Percentiles rank a stretch among this genome's conserved stretches.
phyloP scores from a whole-genome alignment of 495 filamentous ascomycete species.

The Tuber melanosporum region DNA sequence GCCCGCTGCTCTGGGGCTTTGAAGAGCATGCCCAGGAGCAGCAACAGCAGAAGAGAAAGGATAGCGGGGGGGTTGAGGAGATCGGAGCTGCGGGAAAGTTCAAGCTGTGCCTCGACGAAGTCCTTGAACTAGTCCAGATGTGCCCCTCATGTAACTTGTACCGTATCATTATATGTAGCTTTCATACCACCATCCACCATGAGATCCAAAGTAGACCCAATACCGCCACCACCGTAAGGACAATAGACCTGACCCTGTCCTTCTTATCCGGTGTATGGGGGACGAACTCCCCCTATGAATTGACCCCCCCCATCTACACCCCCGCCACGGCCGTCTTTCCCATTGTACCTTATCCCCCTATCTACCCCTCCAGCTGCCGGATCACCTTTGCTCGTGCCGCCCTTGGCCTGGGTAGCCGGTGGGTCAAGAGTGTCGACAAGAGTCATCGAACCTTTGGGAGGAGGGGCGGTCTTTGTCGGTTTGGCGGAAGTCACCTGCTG shows the following conservation, averaged over 20 bases:
- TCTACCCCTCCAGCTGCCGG: slow-evolving; percentile 53
- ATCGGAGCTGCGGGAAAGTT: no score
- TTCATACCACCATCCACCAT: not conserved
- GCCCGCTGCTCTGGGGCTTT: slow-evolving; percentile 45
- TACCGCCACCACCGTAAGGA: not conserved
- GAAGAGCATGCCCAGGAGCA: slow-evolving; percentile 24
- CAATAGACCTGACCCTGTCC: not conserved
- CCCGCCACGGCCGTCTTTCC: not conserved
- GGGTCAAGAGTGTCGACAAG: slow-evolving; percentile 47
- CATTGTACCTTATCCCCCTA: slow-evolving; percentile 2
- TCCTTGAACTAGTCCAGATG: no score
- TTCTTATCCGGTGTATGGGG: not conserved
- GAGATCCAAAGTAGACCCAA: not conserved
- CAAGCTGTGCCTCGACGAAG: no score
- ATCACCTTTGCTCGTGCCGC: slow-evolving; percentile 70
- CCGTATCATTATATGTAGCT: not conserved
- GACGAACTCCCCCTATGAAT: not conserved
- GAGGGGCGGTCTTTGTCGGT: no score
- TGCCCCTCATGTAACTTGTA: not conserved
- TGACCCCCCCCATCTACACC: not conserved
- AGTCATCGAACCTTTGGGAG: no score
- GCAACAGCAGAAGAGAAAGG: slow-evolving; percentile 14
- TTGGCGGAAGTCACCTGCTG: no score
- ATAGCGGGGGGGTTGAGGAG: slow-evolving; percentile 1
- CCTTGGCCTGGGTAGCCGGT: slow-evolving; percentile 58